A percentile compares a stretch with the other conserved stretches of the same genome.
phyloP scores from a whole-genome alignment of 106 monocot species.

The Allium sativum region DNA sequence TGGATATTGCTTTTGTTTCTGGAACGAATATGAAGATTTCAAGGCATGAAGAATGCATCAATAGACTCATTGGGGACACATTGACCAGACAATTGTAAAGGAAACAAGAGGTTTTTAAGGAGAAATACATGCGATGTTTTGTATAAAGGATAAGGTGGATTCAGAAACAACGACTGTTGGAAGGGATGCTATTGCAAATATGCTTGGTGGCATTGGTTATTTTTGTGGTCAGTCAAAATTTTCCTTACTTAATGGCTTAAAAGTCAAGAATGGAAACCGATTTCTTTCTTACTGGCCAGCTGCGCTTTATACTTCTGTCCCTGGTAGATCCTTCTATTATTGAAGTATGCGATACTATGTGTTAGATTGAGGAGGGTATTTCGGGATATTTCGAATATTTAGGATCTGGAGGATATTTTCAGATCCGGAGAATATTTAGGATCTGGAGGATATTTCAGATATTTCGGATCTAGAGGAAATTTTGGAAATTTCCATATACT shows the following conservation, averaged over 20 bases:
- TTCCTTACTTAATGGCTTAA: constrained; percentile 64
- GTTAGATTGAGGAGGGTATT: too few relatives aligned
- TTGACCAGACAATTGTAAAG: constrained; percentile 32
- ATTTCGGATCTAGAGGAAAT: too few relatives aligned
- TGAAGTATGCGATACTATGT: too few relatives aligned
- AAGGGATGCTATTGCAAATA: constrained; percentile 71
- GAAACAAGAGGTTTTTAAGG: constrained; percentile 55
- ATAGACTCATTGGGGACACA: constrained; percentile 50
- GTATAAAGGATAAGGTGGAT: constrained; percentile 47
- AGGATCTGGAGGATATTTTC: too few relatives aligned
- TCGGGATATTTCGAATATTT: too few relatives aligned
- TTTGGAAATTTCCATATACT: too few relatives aligned
- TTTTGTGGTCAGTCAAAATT: constrained; percentile 93
- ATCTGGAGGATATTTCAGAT: too few relatives aligned
- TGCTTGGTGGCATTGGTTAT: constrained; percentile 89
- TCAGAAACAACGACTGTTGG: constrained; percentile 50
- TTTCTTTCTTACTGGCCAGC: constrained; percentile 86
- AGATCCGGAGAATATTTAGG: too few relatives aligned
- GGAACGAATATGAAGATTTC: constrained; percentile 33
- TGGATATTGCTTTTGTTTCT: constrained; percentile 71
- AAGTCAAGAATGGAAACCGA: constrained; percentile 53
- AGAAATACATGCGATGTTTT: constrained; percentile 37
- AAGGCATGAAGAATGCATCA: constrained; percentile 40
- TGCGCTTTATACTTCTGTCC: constrained; percentile 84
- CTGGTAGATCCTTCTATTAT: constrained; percentile 85